These are phyloP conservation scores for Macaranga tanarius DNA, from an alignment of 441 rosid species.

Conservation along the genomic window DNA sequence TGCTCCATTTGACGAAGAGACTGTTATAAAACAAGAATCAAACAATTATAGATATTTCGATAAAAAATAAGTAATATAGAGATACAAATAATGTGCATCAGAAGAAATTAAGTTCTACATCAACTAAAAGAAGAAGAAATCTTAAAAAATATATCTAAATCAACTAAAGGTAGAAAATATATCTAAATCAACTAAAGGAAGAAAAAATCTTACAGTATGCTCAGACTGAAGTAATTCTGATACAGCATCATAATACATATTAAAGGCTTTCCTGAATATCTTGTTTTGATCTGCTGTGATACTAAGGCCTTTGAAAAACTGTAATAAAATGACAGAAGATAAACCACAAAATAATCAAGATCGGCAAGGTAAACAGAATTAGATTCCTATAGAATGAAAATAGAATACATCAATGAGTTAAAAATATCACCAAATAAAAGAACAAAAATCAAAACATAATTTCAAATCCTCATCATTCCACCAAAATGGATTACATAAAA, in stretches of 20 bases:
- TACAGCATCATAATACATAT: slow-evolving; percentile 73
- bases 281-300: slow-evolving; percentile 88
- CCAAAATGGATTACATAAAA: background rate
- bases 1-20: slow-evolving; percentile 96
- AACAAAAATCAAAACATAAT: background rate
- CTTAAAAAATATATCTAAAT: background rate
- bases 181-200: background rate
- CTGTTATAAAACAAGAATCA: slow-evolving; percentile 35
- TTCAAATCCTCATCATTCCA: slow-evolving; percentile 2
- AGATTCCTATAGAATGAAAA: background rate
- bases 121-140: too few relatives aligned
- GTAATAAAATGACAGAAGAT: slow-evolving; percentile 41
- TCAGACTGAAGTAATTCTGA: slow-evolving; percentile 59
- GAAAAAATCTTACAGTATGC: slow-evolving; percentile 43
- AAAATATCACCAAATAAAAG: slow-evolving; percentile 5
- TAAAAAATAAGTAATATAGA: slow-evolving; percentile 2
- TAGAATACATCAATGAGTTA: background rate
- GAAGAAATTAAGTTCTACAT: slow-evolving; percentile 5
- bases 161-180: background rate
- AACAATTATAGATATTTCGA: slow-evolving; percentile 11
- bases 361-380: background rate
- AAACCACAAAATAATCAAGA: slow-evolving; percentile 16
- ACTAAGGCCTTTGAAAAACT: slow-evolving; percentile 81
- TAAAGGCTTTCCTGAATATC: slow-evolving; percentile 73
- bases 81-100: background rate